These are phyloP conservation scores for Pyrenula massariospora DNA, from an alignment of 495 filamentous ascomycete genomes.

Conservation along the genomic window DNA sequence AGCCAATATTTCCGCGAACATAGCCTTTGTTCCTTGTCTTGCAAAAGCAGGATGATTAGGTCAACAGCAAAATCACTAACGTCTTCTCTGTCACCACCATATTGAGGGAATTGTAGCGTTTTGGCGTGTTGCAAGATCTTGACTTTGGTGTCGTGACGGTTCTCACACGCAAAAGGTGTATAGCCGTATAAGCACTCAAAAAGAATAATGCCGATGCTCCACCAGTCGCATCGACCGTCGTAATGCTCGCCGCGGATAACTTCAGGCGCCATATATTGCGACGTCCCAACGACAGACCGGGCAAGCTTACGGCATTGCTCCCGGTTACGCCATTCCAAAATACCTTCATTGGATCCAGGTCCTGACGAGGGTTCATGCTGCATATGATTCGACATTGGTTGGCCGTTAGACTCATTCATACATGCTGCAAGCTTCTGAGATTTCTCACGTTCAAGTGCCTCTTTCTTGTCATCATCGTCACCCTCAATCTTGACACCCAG, in stretches of 20 bases:
- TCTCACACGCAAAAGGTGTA: constrained; percentile 78
- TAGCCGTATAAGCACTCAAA: constrained; percentile 90
- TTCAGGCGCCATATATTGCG: constrained; percentile 96
- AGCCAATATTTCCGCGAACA: constrained; percentile 57
- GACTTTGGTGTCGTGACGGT: constrained; percentile 66
- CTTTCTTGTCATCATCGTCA: constrained; percentile 59
- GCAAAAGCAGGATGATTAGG: constrained; percentile 63
- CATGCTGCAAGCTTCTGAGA: not conserved
- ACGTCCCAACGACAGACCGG: constrained; percentile 83
- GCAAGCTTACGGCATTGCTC: constrained; percentile 63
- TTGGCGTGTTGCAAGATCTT: constrained; percentile 54
- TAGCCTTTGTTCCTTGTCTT: constrained; percentile 64
- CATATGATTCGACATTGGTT: constrained; percentile 8
- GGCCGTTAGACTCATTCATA: constrained; percentile 3
- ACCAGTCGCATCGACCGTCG: constrained; percentile 92
- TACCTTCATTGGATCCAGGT: constrained; percentile 28
- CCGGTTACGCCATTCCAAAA: constrained; percentile 70
- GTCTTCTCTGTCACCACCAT: constrained; percentile 21
- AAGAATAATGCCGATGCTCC: constrained; percentile 86
- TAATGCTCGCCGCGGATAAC: constrained; percentile 74
- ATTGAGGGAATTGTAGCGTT: constrained; percentile 51
- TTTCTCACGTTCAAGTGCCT: constrained; percentile 19
- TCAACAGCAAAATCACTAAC: constrained; percentile 38
- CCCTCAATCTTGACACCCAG: constrained; percentile 65
- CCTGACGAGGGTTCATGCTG: constrained; percentile 13